Base-by-base conservation (phyloP, 192 early-diverging fungal genomes). In the Endogone sp. region DNA sequence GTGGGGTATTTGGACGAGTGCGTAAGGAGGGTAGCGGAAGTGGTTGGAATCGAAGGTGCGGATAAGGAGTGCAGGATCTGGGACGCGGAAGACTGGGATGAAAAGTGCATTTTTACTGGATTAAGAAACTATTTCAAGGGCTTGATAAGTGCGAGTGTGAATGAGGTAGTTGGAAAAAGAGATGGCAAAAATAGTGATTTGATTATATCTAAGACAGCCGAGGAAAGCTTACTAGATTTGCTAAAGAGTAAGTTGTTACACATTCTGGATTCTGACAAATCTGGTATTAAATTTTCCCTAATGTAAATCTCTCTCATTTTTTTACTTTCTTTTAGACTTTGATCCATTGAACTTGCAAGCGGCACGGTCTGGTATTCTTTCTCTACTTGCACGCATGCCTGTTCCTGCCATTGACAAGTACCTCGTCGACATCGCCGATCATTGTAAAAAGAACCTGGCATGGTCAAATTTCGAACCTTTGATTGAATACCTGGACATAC, bases 401-500 rank as follows among this genome's bases (percentile, higher is more conserved):
- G 28, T 65, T 49, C 29, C 57, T 22, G 57, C 61, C 23, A 56
- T 84, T n/a, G 63, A 75, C 27, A 74, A 26, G 6, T 29, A 79
- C 57, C 73, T 84, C 9, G 30, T n/a, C n/a, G 37, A 31, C 3
- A 22, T 76, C 21, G 58, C 67, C 26, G 49, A 66, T 2, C 66
- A 71, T 11, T 64, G 68, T 60, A 30, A 64, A 4, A 24, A 63
- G 2, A 29, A 30, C n/a, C 29, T 65, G 6, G 71, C 64, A 27
- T 70, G 29, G 54, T 37, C 54, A 10, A 16, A 22, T 2, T 69
- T 49, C 26, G 75, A 79, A 20, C 76, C 75, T 26, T 44, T 85
- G 24, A 30, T 78, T 2, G 75, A 77, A 6, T 85, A 81, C 26
- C 28, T 85, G 24, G 31, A 63, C 27, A 70, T 70, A 27, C 68